Evolutionary conservation across 2,329 filamentous ascomycete species (phyloP), one percentile per base, ranked within the genome.

Genomic region (Stachybotrys echinatus): DNA sequence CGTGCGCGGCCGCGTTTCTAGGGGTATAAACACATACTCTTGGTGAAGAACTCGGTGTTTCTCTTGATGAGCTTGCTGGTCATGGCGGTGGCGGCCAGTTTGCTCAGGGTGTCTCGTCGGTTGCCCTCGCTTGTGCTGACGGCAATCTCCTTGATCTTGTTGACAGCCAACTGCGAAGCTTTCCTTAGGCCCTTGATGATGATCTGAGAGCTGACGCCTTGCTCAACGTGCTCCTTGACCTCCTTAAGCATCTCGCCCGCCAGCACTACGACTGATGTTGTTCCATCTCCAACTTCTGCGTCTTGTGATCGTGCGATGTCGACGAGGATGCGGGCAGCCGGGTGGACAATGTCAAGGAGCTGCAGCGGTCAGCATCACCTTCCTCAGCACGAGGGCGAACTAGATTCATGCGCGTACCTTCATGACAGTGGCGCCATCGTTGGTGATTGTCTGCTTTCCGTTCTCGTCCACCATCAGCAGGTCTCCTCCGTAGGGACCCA

Each of bases 251-350:
- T 92, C 74, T 97, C 92, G 55, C 94, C 94, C n/a, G 94, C 94
- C 52, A 99, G 74, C 22, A 99, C 92, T 44, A 99, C 94, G 20
- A 99, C 94, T 3, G 92, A 96, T 21, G 94, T 99, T 50, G 94
- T 99, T 63, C 94, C 94, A 67, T 99, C 94, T 63, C 94, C 94
- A 51, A 99, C 94, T 78, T 99, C 94, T 59, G 94, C 94, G 71
- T 99, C 94, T 86, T 99, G 94, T 67, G 92, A 97, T 73, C 94
- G 87, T 56, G 94, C 92, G 66, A 99, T 99, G 69, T 99, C 94
- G 70, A 94, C 95, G 65, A 99, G 88, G 69, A 99, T 94, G 70
- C 92, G 87, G 62, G 94, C 94, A 59, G 94, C 94, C 60, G 94
- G 94, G 76, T 99, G 94, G 55, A 99, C 89, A 64, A 99, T 97